Conservation (phyloP, 257 asterid species). For the Solanum ossicruentum region DNA sequence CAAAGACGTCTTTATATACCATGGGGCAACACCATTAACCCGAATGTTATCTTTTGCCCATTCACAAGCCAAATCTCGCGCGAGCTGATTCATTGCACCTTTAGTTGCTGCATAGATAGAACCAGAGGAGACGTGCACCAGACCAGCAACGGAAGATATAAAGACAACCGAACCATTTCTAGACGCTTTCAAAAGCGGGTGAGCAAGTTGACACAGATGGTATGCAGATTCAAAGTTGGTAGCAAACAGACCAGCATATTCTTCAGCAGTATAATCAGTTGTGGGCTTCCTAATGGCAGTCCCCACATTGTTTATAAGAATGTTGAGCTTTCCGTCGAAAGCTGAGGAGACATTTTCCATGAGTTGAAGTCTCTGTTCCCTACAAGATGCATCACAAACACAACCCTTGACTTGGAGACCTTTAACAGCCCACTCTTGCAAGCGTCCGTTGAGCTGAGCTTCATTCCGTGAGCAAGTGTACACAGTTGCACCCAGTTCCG, state of each 20-base stretch:
- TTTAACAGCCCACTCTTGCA: conserved; percentile 63
- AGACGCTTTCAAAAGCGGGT: conserved; percentile 81
- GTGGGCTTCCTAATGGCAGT: conserved; percentile 83
- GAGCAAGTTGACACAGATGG: conserved; percentile 73
- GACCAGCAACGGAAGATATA: conserved; percentile 80
- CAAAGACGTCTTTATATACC: conserved; percentile 66
- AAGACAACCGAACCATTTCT: conserved; percentile 63
- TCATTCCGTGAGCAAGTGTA: conserved; percentile 79
- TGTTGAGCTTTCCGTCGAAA: conserved; percentile 65
- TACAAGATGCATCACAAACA: conserved; percentile 65
- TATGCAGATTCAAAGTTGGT: conserved; percentile 83
- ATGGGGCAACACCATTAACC: conserved; percentile 85
- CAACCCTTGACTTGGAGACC: conserved; percentile 64
- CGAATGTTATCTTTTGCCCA: conserved; percentile 93
- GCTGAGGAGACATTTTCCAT: conserved; percentile 50
- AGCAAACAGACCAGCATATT: conserved; percentile 51
- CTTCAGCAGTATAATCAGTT: conserved; percentile 61
- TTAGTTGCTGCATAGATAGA: conserved; percentile 88
- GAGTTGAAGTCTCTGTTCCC: conserved; percentile 56
- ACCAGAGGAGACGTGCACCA: conserved; percentile 51
- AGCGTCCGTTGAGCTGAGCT: conserved; percentile 47
- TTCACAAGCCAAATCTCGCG: conserved; percentile 84
- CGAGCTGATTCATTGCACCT: conserved; percentile 95
- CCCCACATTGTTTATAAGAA: conserved; percentile 90
- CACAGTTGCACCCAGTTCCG: conserved; percentile 71